These are phyloP conservation scores for Colletotrichum destructivum DNA, from an alignment of 2,329 filamentous ascomycete species.

Conservation along the genomic window DNA sequence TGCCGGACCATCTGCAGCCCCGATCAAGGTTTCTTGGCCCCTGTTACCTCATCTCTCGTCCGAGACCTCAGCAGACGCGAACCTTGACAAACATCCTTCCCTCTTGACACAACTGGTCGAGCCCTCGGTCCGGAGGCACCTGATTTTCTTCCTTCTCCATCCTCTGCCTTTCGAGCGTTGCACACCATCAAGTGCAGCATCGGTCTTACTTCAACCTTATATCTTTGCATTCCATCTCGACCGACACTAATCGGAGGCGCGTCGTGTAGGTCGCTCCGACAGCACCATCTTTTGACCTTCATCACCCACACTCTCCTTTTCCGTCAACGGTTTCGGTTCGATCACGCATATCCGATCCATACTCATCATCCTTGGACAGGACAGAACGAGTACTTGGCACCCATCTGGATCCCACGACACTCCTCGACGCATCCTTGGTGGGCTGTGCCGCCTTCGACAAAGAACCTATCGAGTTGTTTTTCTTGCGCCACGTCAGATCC, in stretches of 20 bases:
- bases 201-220: not conserved
- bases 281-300: constrained; percentile 14
- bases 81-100: constrained; percentile 39
- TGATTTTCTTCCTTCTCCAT: constrained; percentile 20
- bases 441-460: constrained; percentile 29
- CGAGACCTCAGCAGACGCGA: constrained; percentile 40
- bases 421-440: constrained; percentile 4
- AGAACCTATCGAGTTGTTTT: not conserved
- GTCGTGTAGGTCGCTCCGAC: constrained; percentile 31
- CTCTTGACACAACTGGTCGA: constrained; percentile 30
- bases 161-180: constrained; percentile 4
- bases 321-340: constrained; percentile 17
- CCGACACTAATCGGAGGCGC: constrained; percentile 34
- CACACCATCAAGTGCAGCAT: constrained; percentile 20
- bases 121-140: constrained; percentile 39
- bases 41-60: constrained; percentile 43
- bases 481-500: constrained; percentile 20
- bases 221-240: constrained; percentile 15
- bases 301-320: constrained; percentile 18
- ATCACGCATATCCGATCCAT: constrained; percentile 12
- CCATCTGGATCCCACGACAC: not conserved
- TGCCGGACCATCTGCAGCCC: constrained; percentile 41
- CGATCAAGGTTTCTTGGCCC: constrained; percentile 43
- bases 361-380: not conserved
- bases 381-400: constrained; percentile 12